Conservation (phyloP, 805 yeast species). For the Candida pseudofarinosa region DNA sequence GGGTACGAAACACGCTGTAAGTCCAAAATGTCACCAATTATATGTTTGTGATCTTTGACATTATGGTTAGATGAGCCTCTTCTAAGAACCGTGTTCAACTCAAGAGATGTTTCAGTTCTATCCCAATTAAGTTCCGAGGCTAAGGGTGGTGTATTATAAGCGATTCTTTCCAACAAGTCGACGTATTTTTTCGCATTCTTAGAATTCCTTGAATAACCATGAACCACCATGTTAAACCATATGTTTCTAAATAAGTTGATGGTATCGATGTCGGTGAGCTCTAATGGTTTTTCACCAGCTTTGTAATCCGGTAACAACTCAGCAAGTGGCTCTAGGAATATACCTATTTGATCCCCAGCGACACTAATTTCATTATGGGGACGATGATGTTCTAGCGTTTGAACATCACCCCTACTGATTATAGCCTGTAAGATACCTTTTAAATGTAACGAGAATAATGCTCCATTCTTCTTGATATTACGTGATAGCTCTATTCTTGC, state of each 20-base stretch:
- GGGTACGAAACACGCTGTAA: constrained; percentile 62
- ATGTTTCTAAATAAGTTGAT: constrained; percentile 71
- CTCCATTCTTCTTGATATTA: constrained; percentile 34
- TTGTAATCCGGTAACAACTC: constrained; percentile 59
- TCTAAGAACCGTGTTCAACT: constrained; percentile 83
- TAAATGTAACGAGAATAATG: constrained; percentile 50
- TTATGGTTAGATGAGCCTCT: constrained; percentile 84
- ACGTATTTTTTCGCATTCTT: constrained; percentile 46
- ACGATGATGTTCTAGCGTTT: constrained; percentile 70
- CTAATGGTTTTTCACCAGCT: constrained; percentile 37
- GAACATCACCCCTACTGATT: constrained; percentile 76
- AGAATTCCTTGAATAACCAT: constrained; percentile 73
- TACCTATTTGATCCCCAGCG: constrained; percentile 64
- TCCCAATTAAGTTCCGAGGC: constrained; percentile 78
- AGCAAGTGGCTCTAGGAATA: constrained; percentile 71
- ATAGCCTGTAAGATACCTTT: constrained; percentile 63
- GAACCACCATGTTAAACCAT: constrained; percentile 92
- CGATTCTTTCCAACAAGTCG: constrained; percentile 60
- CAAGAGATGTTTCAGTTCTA: constrained; percentile 87
- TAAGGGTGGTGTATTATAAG: constrained; percentile 81
- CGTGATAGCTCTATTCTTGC: constrained; percentile 49
- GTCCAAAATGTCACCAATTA: constrained; percentile 48
- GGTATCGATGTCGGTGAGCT: constrained; percentile 43
- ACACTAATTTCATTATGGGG: constrained; percentile 67
- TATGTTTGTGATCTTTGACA: constrained; percentile 68